Evolutionary conservation across 371 early-diverging fungal genomes (phyloP).

Genomic region (Rhizopus delemar): DNA sequence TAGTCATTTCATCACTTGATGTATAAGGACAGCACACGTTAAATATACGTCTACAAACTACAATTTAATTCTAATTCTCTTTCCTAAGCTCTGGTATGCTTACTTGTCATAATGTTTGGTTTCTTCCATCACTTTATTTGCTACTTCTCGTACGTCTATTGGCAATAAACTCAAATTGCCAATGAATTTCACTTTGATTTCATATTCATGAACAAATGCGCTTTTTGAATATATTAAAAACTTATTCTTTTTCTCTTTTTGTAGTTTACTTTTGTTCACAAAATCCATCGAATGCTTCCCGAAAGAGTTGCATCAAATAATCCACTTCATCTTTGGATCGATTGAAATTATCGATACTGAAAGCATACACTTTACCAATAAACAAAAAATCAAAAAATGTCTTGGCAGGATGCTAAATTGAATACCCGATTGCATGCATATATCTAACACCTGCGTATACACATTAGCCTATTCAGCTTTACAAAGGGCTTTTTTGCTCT

Average conservation of each 20-base stretch:
- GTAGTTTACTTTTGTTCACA: conserved; percentile 65
- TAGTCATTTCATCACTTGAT: conserved; percentile 90
- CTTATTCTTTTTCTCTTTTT: not conserved
- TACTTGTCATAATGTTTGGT: conserved; percentile 76
- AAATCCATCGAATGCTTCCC: conserved; percentile 74
- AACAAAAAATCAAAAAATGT: no score
- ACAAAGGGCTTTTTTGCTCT: conserved; percentile 5
- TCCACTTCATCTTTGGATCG: conserved; percentile 90
- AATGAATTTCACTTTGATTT: conserved; percentile 78
- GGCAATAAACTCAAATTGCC: conserved; percentile 80
- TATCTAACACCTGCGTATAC: conserved; percentile 70
- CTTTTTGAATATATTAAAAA: conserved; percentile 39
- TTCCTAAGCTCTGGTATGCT: conserved; percentile 18
- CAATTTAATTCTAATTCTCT: conserved; percentile 12
- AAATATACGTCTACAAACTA: conserved; percentile 62
- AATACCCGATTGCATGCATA: conserved; percentile 88
- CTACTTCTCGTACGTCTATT: conserved; percentile 62
- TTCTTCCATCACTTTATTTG: conserved; percentile 59
- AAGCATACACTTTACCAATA: no score
- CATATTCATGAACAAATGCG: conserved; percentile 72
- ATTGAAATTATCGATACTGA: conserved; percentile 97
- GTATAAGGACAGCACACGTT: conserved; percentile 98
- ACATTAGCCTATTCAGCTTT: not conserved
- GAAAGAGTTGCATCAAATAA: conserved; percentile 84
- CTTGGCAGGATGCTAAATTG: no score